Percentiles rank a stretch among this genome's conserved stretches.
These are phyloP conservation scores for Pseudogymnoascus verrucosus DNA, from an alignment of 2,329 filamentous ascomycete species.

Conservation along the genomic window DNA sequence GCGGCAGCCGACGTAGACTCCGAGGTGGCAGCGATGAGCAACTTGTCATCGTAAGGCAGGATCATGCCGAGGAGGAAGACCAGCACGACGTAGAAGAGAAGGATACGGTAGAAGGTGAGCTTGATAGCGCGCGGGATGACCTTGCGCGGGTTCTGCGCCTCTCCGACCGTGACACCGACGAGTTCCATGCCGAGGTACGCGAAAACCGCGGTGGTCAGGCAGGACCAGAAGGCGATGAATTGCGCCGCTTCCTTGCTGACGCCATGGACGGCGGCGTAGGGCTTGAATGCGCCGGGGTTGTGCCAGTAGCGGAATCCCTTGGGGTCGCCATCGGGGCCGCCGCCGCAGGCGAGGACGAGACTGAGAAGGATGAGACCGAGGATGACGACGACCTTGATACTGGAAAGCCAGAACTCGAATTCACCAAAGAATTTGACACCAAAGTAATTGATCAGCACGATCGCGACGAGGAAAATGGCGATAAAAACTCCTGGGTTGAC, in stretches of 20 bases:
- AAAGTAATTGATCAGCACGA: constrained; percentile 61
- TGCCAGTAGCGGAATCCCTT: constrained; percentile 45
- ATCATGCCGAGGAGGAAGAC: constrained; percentile 54
- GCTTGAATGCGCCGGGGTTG: constrained; percentile 34
- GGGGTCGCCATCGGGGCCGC: constrained; percentile 49
- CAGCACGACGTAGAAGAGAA: constrained; percentile 56
- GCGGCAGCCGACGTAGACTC: constrained; percentile 35
- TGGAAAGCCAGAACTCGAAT: constrained; percentile 52
- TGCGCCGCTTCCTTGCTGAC: constrained; percentile 38
- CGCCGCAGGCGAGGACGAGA: constrained; percentile 55
- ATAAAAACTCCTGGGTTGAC: constrained; percentile 78
- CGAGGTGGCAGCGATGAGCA: constrained; percentile 38
- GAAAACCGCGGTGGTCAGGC: constrained; percentile 45
- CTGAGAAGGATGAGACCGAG: constrained; percentile 58
- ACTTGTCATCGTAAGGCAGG: constrained; percentile 55
- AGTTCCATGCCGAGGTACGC: constrained; percentile 58
- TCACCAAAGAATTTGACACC: constrained; percentile 28
- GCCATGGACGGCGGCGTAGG: constrained; percentile 32
- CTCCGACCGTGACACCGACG: constrained; percentile 53
- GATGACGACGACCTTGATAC: constrained; percentile 62
- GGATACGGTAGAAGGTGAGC: constrained; percentile 53
- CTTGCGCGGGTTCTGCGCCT: constrained; percentile 54
- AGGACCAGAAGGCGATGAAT: constrained; percentile 52
- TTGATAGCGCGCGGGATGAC: constrained; percentile 59
- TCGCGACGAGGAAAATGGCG: constrained; percentile 56